Conservation (phyloP, 139 green algal species). For the Raphidocelis subcapitata region DNA sequence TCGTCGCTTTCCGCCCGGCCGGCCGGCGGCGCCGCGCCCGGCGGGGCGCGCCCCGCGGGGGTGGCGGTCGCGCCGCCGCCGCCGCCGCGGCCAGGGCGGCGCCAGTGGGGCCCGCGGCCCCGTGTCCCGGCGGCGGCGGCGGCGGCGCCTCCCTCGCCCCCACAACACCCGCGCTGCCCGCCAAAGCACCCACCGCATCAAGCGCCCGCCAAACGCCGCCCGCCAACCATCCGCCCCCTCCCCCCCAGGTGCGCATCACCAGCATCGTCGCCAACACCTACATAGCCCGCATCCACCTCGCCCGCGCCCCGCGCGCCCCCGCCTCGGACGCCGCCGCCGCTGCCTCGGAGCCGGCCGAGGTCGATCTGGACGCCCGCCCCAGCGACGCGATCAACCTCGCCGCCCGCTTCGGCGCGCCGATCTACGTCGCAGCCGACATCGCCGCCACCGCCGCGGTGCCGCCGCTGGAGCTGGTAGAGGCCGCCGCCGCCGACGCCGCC, state of each 20-base stretch:
- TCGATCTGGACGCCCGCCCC: slow-evolving; percentile 75
- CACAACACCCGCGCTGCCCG: no score
- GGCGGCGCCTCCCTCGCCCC: no score
- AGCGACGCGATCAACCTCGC: slow-evolving; percentile 87
- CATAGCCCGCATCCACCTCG: slow-evolving; percentile 55
- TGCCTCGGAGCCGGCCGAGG: slow-evolving; percentile 10
- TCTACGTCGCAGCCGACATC: slow-evolving; percentile 74
- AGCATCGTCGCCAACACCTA: slow-evolving; percentile 62
- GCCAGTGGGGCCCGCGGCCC: no score
- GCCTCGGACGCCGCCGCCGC: background rate
- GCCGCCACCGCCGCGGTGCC: slow-evolving; percentile 27
- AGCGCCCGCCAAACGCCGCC: background rate
- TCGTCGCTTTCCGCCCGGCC: no score
- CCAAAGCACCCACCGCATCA: background rate
- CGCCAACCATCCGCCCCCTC: background rate
- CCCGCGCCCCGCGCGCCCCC: no score
- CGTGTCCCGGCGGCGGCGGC: no score
- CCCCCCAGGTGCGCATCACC: slow-evolving; percentile 43
- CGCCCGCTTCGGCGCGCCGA: slow-evolving; percentile 67
- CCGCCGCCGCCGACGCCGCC: no score
- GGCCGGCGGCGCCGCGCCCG: no score
- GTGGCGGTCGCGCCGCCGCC: no score
- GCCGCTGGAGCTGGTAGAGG: background rate
- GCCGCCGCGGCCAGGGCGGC: no score
- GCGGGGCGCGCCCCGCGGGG: no score